Evolutionary conservation across 371 early-diverging fungal genomes (phyloP).

Genomic region (Dichotomocladium elegans): DNA sequence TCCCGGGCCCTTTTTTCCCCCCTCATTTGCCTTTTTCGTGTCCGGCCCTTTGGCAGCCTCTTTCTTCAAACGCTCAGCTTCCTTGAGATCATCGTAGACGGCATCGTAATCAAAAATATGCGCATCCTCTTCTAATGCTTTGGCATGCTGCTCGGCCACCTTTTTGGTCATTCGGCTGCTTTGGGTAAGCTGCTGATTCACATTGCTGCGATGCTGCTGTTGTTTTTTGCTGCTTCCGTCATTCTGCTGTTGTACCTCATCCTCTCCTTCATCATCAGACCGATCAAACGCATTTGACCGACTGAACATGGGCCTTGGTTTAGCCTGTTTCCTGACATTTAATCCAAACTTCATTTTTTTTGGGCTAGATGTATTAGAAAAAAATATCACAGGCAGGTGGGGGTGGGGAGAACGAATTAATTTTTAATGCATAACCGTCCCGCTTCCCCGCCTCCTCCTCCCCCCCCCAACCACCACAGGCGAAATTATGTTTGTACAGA

Average conservation of each 20-base stretch:
- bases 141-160: slow-evolving; percentile 49
- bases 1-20: slow-evolving; percentile 13
- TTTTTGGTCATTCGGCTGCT: slow-evolving; percentile 31
- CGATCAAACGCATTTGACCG: slow-evolving; percentile 24
- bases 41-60: slow-evolving; percentile 34
- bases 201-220: slow-evolving; percentile 11
- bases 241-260: slow-evolving; percentile 5
- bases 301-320: slow-evolving; percentile 5
- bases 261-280: slow-evolving; percentile 17
- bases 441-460: too few relatives aligned
- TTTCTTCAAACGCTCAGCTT: slow-evolving; percentile 51
- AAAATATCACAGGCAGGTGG: too few relatives aligned
- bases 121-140: slow-evolving; percentile 78
- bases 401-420: too few relatives aligned
- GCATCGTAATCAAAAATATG: slow-evolving; percentile 89
- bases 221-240: slow-evolving; percentile 15
- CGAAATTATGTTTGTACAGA: neutral
- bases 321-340: slow-evolving; percentile 32
- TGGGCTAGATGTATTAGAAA: too few relatives aligned
- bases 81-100: slow-evolving; percentile 82
- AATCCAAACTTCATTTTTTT: slow-evolving; percentile 39
- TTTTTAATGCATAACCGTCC: too few relatives aligned
- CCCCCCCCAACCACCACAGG: neutral
- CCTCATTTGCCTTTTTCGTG: slow-evolving; percentile 23
- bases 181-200: slow-evolving; percentile 33